A percentile compares a stretch with the other conserved stretches of the same genome.
Evolutionary conservation across 257 asterid species (phyloP).

Genomic region (Scutellaria baicalensis): DNA sequence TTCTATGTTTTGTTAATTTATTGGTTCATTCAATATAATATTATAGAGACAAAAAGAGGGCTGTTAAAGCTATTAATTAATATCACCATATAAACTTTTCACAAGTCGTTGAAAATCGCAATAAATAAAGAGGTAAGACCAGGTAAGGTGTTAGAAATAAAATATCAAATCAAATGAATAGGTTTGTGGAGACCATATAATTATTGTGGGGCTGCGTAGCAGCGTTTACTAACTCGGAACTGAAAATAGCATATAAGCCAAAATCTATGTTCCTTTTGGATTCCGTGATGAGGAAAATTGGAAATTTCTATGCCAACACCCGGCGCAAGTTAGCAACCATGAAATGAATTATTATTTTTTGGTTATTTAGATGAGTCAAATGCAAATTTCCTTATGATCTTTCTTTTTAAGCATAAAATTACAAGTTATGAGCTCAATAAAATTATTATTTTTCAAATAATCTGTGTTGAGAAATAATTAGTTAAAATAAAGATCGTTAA

Average conservation of each 20-base stretch:
- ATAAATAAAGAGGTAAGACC: not conserved
- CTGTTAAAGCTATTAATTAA: not conserved
- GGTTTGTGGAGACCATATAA: constrained; percentile 8
- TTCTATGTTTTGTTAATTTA: not conserved
- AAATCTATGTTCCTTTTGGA: constrained; percentile 30
- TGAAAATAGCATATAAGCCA: constrained; percentile 29
- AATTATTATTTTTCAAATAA: not conserved
- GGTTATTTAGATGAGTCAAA: not conserved
- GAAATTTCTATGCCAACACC: not conserved
- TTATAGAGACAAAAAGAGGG: not conserved
- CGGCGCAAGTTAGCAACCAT: constrained; percentile 15
- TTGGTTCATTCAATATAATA: too few relatives aligned
- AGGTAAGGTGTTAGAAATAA: not conserved
- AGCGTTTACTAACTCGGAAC: constrained; percentile 33
- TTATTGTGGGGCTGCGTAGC: constrained; percentile 21
- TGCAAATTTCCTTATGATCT: not conserved
- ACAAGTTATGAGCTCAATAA: too few relatives aligned
- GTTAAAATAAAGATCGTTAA: not conserved
- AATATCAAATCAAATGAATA: not conserved
- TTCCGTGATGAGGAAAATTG: constrained; percentile 32
- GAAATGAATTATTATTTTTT: not conserved
- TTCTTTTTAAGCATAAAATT: too few relatives aligned
- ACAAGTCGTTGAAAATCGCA: not conserved
- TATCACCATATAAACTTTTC: not conserved
- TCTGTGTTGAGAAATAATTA: not conserved